Evolutionary conservation across 2,329 filamentous ascomycete species (phyloP).

Genomic region (Aureobasidium sp.): DNA sequence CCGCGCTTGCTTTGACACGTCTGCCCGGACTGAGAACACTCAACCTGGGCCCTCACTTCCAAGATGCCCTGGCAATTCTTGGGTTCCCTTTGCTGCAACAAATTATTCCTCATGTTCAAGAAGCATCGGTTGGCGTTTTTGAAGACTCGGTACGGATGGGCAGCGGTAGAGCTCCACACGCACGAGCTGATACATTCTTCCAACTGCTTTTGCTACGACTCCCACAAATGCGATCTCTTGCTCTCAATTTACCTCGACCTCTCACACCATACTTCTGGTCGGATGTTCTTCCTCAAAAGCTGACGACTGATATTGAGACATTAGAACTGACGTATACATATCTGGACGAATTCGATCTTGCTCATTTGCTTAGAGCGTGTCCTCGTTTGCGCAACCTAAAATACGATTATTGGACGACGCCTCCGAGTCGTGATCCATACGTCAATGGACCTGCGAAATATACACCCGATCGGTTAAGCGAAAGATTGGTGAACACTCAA

Average conservation of each 20-base stretch:
- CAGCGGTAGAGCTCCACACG: neutral
- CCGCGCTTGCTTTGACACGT: neutral
- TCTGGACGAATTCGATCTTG: neutral
- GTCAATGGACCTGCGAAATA: neutral
- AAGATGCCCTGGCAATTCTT: neutral
- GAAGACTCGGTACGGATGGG: neutral
- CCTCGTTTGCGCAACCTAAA: neutral
- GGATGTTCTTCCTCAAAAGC: neutral
- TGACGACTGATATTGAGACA: neutral
- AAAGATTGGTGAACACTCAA: neutral
- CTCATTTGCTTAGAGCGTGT: neutral
- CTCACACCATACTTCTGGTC: neutral
- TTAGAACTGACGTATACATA: neutral
- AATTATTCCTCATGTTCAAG: neutral
- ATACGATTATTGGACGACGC: neutral
- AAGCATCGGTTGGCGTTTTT: neutral
- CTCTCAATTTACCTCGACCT: neutral
- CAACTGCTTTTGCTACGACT: neutral
- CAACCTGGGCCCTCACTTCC: neutral
- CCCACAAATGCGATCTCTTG: neutral
- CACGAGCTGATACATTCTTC: neutral
- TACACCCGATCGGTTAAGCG: neutral
- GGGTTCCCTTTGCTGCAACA: neutral
- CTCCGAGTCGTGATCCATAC: neutral
- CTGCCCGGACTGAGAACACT: neutral